Evolutionary conservation across 352 stramenopile genomes (phyloP), one percentile per base, ranked within the genome.

Genomic region (Pelagophyceae sp.): DNA sequence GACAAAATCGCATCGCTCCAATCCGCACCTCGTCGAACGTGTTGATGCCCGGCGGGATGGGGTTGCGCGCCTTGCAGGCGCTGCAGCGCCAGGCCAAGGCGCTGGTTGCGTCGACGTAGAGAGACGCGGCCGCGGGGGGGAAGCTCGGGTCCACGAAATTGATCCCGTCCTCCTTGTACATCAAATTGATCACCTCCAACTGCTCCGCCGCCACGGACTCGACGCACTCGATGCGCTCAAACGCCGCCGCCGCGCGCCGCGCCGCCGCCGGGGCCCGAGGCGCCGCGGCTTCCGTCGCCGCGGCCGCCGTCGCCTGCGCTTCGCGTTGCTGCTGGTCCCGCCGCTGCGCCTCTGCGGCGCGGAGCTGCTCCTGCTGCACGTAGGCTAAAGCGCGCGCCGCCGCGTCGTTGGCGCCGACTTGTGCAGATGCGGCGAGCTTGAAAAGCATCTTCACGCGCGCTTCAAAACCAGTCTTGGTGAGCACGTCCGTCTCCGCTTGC

Each of bases 141-240:
- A 82, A 82, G 40, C 58, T 6, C 33, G 67, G 63, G 64, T 81
- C 78, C 29, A 70, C 60, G 45, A 79, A 77, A 27, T 25, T 69
- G 29, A 81, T 67, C 31, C 78, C 77, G 33, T 81, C 38, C 77
- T 81, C 77, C 35, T 63, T 37, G 50, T 67, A 60, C 20, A 78
- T 38, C 2, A 76, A 65, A 67, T 81, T 40, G 6, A 72, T 15
- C 11, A 31, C 29, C 5, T 67, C 58, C 5, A 67, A 31, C 5
- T 67, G 23, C 23, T 67, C 58, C 15, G 15, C 15, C 15, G 23
- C 58, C 11, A 67, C 58, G 29, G 58, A n/a, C 58, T 67, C 58
- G 15, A 33, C 23, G 23, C 6, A 11, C 23, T 67, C 58, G 11
- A 67, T 31, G 58, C 58, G 58, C 58, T 31, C 58, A 27, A 67